Evolutionary conservation across 2,329 filamentous ascomycete genomes (phyloP).

Genomic region (Huntiella savannae): DNA sequence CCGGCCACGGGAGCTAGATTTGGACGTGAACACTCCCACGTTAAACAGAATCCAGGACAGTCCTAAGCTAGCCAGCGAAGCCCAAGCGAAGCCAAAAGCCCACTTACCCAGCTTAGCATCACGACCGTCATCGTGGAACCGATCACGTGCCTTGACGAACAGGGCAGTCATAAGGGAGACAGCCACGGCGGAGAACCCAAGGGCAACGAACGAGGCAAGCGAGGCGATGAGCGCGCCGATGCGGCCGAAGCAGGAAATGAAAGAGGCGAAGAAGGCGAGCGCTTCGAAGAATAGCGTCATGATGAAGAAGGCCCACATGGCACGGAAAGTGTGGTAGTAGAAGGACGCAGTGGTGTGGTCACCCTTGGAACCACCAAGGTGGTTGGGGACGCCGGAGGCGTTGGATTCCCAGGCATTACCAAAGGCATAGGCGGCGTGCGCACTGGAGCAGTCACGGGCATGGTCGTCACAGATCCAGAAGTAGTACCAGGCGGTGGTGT

Average conservation of each 20-base stretch:
- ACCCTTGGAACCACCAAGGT: slow-evolving; percentile 32
- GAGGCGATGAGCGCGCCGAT: slow-evolving; percentile 50
- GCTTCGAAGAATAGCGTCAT: slow-evolving; percentile 65
- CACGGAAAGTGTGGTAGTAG: slow-evolving; percentile 75
- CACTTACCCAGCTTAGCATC: slow-evolving; percentile 43
- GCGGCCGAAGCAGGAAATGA: slow-evolving; percentile 52
- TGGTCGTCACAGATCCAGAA: slow-evolving; percentile 59
- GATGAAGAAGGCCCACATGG: slow-evolving; percentile 82
- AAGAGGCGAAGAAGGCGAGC: slow-evolving; percentile 44
- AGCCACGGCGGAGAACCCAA: slow-evolving; percentile 50
- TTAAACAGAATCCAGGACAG: slow-evolving; percentile 50
- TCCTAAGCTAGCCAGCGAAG: slow-evolving; percentile 44
- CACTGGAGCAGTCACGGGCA: slow-evolving; percentile 43
- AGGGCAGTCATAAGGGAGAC: slow-evolving; percentile 53
- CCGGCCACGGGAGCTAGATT: slow-evolving; percentile 23
- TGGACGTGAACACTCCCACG: slow-evolving; percentile 26
- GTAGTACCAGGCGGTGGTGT: slow-evolving; percentile 69
- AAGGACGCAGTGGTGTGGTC: slow-evolving; percentile 32
- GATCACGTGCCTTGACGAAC: slow-evolving; percentile 51
- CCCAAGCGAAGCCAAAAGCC: slow-evolving; percentile 64
- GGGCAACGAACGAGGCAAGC: slow-evolving; percentile 34
- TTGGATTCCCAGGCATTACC: slow-evolving; percentile 46
- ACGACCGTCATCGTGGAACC: slow-evolving; percentile 37
- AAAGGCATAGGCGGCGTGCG: slow-evolving; percentile 47
- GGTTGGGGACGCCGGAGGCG: slow-evolving; percentile 24